Evolutionary conservation across 2,329 filamentous ascomycete genomes (phyloP).

Genomic region (Penicillium paneum): DNA sequence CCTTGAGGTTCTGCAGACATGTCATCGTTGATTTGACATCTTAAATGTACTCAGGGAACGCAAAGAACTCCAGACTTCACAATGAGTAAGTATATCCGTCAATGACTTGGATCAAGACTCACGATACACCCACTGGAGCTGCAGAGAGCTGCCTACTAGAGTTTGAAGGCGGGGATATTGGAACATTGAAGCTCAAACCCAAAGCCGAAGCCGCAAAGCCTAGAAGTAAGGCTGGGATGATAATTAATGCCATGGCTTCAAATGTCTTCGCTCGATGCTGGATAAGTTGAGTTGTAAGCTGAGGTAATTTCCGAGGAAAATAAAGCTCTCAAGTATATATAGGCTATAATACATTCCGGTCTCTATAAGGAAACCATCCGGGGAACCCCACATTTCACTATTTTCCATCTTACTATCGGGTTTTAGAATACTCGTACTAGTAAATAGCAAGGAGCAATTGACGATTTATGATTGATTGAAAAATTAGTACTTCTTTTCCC

Average conservation of each 20-base stretch:
- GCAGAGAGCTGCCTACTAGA: constrained; percentile 34
- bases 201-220: neutral
- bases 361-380: neutral
- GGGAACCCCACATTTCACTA: neutral
- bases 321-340: neutral
- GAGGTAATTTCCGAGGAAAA: neutral
- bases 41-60: constrained; percentile 54
- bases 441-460: too few relatives aligned
- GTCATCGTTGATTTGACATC: constrained; percentile 51
- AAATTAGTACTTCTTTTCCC: neutral
- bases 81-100: neutral
- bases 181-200: constrained; percentile 37
- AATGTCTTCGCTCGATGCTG: neutral
- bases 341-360: neutral
- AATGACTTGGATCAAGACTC: constrained; percentile 16
- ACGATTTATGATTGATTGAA: neutral
- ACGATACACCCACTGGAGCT: constrained; percentile 49
- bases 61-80: constrained; percentile 54
- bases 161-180: constrained; percentile 32
- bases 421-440: too few relatives aligned
- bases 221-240: neutral
- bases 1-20: constrained; percentile 53
- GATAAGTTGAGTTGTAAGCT: neutral
- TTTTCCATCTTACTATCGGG: neutral
- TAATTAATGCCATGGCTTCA: neutral